phyloP scores from a whole-genome alignment of 2,329 filamentous ascomycete species.

The Penicillium psychrosexuale region DNA sequence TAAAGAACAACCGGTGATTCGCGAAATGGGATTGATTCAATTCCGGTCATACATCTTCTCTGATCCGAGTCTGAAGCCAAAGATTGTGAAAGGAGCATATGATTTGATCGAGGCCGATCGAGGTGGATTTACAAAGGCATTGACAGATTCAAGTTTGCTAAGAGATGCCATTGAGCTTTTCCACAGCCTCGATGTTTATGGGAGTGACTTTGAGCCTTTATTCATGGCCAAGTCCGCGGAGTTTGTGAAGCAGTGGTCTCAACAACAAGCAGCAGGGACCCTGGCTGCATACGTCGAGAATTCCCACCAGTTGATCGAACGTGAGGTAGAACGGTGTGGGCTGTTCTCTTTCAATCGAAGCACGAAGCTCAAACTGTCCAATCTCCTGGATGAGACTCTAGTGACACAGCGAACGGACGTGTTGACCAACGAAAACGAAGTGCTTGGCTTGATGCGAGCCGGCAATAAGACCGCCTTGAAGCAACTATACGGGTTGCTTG shows the following conservation, averaged over 20 bases:
- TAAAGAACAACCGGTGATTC: conserved; percentile 66
- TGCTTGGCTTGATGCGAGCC: conserved; percentile 70
- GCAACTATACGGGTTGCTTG: conserved; percentile 73
- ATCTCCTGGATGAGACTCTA: conserved; percentile 68
- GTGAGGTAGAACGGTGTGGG: conserved; percentile 74
- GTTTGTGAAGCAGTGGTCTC: conserved; percentile 69
- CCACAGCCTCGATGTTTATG: conserved; percentile 79
- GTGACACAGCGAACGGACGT: conserved; percentile 65
- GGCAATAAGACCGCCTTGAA: conserved; percentile 68
- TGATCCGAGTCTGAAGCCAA: conserved; percentile 50
- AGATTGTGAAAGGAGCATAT: conserved; percentile 68
- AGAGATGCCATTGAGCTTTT: conserved; percentile 76
- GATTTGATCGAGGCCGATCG: conserved; percentile 73
- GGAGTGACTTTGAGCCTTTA: conserved; percentile 70
- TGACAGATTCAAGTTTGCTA: conserved; percentile 65
- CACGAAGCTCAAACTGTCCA: conserved; percentile 73
- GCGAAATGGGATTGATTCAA: conserved; percentile 73
- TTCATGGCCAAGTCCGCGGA: conserved; percentile 65
- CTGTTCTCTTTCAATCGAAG: conserved; percentile 76
- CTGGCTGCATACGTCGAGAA: conserved; percentile 73
- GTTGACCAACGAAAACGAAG: conserved; percentile 62
- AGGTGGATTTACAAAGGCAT: conserved; percentile 45
- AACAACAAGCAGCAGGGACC: conserved; percentile 59
- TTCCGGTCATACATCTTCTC: conserved; percentile 66
- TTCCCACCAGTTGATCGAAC: conserved; percentile 65